Percentiles rank a stretch among this genome's conserved stretches.
phyloP scores from a whole-genome alignment of 2,329 filamentous ascomycete genomes.

The Acrocalymma vagum region DNA sequence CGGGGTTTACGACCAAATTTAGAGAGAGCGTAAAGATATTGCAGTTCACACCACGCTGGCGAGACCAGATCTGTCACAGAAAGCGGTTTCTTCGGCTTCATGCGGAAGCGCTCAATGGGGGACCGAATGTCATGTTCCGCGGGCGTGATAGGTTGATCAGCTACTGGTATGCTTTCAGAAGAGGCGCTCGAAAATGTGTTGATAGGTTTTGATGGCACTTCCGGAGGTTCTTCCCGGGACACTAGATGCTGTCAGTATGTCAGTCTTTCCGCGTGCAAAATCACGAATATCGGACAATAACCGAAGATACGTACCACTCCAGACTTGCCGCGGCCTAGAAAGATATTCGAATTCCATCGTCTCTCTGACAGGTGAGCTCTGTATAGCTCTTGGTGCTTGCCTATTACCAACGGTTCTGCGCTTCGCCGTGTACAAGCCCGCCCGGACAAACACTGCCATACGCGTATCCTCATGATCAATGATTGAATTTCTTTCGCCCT shows the following conservation, averaged over 20 bases:
- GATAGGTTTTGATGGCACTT: slow-evolving; percentile 5
- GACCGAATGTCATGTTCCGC: slow-evolving; percentile 55
- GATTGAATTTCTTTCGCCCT: too few species aligned
- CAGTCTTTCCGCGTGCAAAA: slow-evolving; percentile 38
- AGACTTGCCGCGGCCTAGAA: slow-evolving; percentile 44
- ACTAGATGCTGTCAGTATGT: slow-evolving; percentile 51
- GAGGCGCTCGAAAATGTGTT: slow-evolving; percentile 3
- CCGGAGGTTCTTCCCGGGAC: slow-evolving; percentile 31
- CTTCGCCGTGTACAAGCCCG: too few species aligned
- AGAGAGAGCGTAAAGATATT: slow-evolving; percentile 88
- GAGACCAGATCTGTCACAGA: slow-evolving; percentile 89
- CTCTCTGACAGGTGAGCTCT: slow-evolving; percentile 28
- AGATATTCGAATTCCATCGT: slow-evolving; percentile 55
- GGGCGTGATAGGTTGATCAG: not conserved
- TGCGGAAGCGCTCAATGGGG: slow-evolving; percentile 81
- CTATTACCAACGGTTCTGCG: slow-evolving; percentile 1
- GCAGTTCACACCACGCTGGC: slow-evolving; percentile 94
- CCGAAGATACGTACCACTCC: slow-evolving; percentile 36
- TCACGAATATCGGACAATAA: too few species aligned
- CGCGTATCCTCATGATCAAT: too few species aligned
- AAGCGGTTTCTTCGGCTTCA: slow-evolving; percentile 77
- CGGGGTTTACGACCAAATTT: slow-evolving; percentile 77
- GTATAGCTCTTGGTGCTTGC: slow-evolving; percentile 6
- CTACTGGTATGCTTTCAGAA: not conserved
- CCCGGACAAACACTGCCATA: too few species aligned